Percentiles rank a stretch among this genome's conserved stretches.
Conservation (phyloP, 768 basidiomycete species). For the Trametes meyenii region DNA sequence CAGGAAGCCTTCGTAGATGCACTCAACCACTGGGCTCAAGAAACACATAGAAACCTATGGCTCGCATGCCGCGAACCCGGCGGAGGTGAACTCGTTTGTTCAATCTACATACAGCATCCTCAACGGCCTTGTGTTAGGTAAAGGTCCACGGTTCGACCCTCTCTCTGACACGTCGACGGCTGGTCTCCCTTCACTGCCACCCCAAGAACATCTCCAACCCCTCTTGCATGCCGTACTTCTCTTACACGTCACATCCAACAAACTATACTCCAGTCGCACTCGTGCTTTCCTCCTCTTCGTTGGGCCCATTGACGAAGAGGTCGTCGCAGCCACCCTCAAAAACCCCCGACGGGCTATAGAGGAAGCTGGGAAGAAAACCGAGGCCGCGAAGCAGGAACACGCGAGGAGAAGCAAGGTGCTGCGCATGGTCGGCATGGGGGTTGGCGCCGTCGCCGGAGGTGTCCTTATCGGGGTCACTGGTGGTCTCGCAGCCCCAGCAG, state of each 20-base stretch:
- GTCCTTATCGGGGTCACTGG: slow-evolving; percentile 60
- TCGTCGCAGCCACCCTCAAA: slow-evolving; percentile 49
- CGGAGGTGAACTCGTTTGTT: slow-evolving; percentile 31
- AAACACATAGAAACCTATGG: slow-evolving; percentile 47
- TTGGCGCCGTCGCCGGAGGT: slow-evolving; percentile 57
- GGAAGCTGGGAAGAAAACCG: slow-evolving; percentile 46
- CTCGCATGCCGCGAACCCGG: slow-evolving; percentile 46
- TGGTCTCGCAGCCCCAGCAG: slow-evolving; percentile 58
- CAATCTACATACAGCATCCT: not conserved
- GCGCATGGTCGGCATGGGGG: slow-evolving; percentile 51
- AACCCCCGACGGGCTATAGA: slow-evolving; percentile 49
- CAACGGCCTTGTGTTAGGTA: slow-evolving; percentile 30
- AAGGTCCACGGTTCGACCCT: slow-evolving; percentile 47
- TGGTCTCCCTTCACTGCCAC: slow-evolving; percentile 44
- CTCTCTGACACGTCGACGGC: slow-evolving; percentile 49
- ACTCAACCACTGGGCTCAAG: slow-evolving; percentile 50
- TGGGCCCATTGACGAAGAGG: slow-evolving; percentile 45
- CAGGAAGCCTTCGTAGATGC: slow-evolving; percentile 39
- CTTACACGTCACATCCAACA: slow-evolving; percentile 49
- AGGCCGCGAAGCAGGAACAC: slow-evolving; percentile 43
- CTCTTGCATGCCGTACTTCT: slow-evolving; percentile 55
- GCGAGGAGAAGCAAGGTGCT: slow-evolving; percentile 44
- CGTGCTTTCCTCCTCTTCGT: slow-evolving; percentile 48
- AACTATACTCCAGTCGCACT: slow-evolving; percentile 54
- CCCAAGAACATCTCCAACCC: slow-evolving; percentile 40